Evolutionary conservation across 2,329 filamentous ascomycete species (phyloP).

Genomic region (Aspergillus fischeri): DNA sequence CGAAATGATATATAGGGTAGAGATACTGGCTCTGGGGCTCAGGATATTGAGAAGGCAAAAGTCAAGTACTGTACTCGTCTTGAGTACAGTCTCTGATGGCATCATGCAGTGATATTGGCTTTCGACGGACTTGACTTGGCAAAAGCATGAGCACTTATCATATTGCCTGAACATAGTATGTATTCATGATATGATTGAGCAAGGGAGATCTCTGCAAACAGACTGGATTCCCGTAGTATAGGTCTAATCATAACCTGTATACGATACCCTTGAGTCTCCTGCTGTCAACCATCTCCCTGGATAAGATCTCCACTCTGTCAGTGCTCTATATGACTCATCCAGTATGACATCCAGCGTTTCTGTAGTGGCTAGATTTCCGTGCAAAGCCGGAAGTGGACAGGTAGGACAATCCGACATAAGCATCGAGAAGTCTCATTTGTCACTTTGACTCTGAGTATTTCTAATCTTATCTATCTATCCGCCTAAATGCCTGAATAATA

Average conservation of each 20-base stretch:
- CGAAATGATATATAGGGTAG: background rate
- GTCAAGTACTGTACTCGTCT: background rate
- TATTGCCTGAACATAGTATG: background rate
- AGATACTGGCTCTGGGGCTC: too few relatives aligned
- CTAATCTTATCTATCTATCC: background rate
- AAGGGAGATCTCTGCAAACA: background rate
- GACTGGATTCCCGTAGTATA: background rate
- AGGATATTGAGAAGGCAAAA: too few relatives aligned
- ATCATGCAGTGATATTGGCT: background rate
- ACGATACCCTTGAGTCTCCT: background rate
- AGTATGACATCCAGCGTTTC: background rate
- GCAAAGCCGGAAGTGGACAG: too few relatives aligned
- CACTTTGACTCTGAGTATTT: background rate
- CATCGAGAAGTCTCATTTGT: background rate
- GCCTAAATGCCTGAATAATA: background rate
- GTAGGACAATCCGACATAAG: background rate
- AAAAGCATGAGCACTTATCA: background rate
- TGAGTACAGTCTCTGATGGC: too few relatives aligned
- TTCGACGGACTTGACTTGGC: background rate
- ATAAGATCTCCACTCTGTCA: background rate
- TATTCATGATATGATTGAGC: background rate
- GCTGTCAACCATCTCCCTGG: too few relatives aligned
- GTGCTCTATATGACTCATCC: background rate
- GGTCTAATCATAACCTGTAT: too few relatives aligned
- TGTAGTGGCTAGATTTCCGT: background rate